Evolutionary conservation across 257 asterid genomes (phyloP).

Genomic region (Solanum ossicruentum): DNA sequence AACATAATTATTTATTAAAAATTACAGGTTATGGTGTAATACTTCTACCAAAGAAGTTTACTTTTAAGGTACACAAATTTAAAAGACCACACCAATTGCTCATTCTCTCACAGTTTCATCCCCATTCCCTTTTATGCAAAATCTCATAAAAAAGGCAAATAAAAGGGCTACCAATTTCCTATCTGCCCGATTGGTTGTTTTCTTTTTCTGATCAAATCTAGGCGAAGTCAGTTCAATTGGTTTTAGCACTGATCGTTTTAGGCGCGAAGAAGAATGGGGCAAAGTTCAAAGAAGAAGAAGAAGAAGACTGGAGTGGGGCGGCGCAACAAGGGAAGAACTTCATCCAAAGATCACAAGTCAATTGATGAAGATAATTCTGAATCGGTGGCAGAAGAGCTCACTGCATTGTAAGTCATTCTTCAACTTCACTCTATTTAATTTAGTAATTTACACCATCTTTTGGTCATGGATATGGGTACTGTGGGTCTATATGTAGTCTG

Average conservation of each 20-base stretch:
- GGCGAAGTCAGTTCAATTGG: not conserved
- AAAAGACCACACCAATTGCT: not conserved
- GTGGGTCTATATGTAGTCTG: not conserved
- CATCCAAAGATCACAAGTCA: slow-evolving; percentile 58
- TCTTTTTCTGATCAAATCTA: not conserved
- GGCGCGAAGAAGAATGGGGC: slow-evolving; percentile 40
- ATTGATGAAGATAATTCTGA: slow-evolving; percentile 41
- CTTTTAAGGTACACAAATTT: not conserved
- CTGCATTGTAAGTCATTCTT: slow-evolving; percentile 50
- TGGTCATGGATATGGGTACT: not conserved
- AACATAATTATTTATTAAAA: no score
- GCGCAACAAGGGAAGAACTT: slow-evolving; percentile 40
- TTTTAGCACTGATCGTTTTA: not conserved
- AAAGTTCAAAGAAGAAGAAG: slow-evolving; percentile 73
- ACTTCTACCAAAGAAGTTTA: no score
- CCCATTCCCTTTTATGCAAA: not conserved
- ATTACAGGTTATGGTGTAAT: no score
- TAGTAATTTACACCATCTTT: not conserved
- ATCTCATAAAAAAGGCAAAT: not conserved
- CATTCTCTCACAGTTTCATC: not conserved
- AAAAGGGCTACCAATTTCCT: not conserved
- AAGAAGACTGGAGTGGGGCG: slow-evolving; percentile 28
- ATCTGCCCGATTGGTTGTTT: not conserved
- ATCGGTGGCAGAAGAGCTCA: slow-evolving; percentile 62
- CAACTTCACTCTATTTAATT: not conserved